Evolutionary conservation across 108 stramenopile species (phyloP), one percentile per base, ranked within the genome.

Genomic region (Discostella stelligeroides): DNA sequence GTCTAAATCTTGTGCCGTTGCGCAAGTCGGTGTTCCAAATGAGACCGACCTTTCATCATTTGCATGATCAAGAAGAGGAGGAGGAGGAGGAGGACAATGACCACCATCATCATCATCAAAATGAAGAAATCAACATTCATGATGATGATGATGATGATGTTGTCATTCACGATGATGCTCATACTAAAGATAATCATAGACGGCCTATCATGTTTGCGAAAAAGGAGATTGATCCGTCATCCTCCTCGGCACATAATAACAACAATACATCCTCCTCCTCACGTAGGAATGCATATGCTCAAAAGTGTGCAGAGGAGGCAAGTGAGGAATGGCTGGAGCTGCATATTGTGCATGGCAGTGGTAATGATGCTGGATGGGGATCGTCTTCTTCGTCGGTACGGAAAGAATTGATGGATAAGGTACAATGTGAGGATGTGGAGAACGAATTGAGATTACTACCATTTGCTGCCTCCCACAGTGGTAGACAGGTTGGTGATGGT

Each of bases 321-420:
- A 79, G 77, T 2, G 96, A 97, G 78, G 84, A 83, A 41, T 97
- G 96, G 96, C 70, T 89, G 17, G 70, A 80, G 0, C 70, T 97
- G 20, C 68, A 88, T n/a, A n/a, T n/a, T 20, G 82, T 92, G 6
- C 77, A 87, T 51, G 84, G 67, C 9, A 48, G 64, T 17, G 70
- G 40, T 3, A 40, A 53, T 3, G 50, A 50, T 13, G 65, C 59
- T n/a, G 54, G 21, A 23, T 53, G 62, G 57, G n/a, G n/a, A n/a
- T n/a, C n/a, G n/a, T n/a, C n/a, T n/a, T 53, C 63, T 18, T 41
- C 65, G 25, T 18, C 17, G 13, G 48, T 17, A 23, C 17, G 48
- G 15, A 11, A 24, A 24, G 49, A 24, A 30, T 54, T 14, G 53
- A 53, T 6, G 14, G 27, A 0, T 4, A n/a, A n/a, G n/a, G n/a